These are phyloP conservation scores for Fusarium sublunatum DNA, from an alignment of 2,329 filamentous ascomycete species.

Conservation along the genomic window DNA sequence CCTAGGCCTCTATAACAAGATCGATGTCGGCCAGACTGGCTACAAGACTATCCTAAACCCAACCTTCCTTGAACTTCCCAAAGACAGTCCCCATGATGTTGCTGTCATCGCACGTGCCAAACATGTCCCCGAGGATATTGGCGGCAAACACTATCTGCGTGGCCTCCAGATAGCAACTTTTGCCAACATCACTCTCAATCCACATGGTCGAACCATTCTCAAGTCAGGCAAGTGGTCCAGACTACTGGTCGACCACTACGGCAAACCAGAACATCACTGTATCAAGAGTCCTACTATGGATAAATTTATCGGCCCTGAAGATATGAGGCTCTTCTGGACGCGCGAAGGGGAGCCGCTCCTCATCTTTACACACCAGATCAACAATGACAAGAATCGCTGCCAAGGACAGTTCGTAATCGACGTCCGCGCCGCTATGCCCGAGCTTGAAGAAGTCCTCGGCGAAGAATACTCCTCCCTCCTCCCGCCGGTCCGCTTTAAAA, in stretches of 20 bases:
- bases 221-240: slow-evolving; percentile 22
- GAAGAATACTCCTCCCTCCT: slow-evolving; percentile 7
- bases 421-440: slow-evolving; percentile 32
- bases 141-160: slow-evolving; percentile 16
- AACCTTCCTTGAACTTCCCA: slow-evolving; percentile 32
- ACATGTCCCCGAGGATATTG: slow-evolving; percentile 21
- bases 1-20: slow-evolving; percentile 36
- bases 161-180: slow-evolving; percentile 34
- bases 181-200: slow-evolving; percentile 27
- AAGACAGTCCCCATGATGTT: slow-evolving; percentile 27
- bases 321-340: slow-evolving; percentile 44
- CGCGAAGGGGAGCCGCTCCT: slow-evolving; percentile 34
- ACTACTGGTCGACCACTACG: slow-evolving; percentile 29
- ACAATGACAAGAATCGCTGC: slow-evolving; percentile 28
- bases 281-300: slow-evolving; percentile 34
- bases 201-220: slow-evolving; percentile 13
- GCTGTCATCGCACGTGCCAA: slow-evolving; percentile 31
- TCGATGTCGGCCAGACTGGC: slow-evolving; percentile 24
- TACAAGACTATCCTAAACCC: slow-evolving; percentile 33
- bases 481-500: slow-evolving; percentile 26
- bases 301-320: slow-evolving; percentile 35
- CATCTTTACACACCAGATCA: slow-evolving; percentile 38
- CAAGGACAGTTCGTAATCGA: slow-evolving; percentile 40
- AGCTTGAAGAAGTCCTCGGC: slow-evolving; percentile 26
- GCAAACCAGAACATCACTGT: slow-evolving; percentile 35